Evolutionary conservation across 2,329 filamentous ascomycete species (phyloP), one percentile per base, ranked within the genome.

Genomic region (Ploettnerulaceae sp.): DNA sequence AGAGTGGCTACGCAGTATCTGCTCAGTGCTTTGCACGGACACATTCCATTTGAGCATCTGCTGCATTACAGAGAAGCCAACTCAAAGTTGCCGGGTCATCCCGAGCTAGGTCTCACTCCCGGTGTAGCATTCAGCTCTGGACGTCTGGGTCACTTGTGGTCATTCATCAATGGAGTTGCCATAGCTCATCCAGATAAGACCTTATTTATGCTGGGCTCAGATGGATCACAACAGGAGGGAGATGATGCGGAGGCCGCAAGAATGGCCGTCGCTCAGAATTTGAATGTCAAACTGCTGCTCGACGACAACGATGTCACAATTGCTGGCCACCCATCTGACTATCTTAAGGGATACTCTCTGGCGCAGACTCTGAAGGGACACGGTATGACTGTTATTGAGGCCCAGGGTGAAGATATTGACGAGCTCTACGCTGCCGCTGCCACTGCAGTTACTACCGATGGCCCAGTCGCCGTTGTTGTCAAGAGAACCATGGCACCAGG

Each of bases 231-330:
- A 48, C 66, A 68, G 47, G 66, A 68, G 58, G 66, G 66, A 49
- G 66, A 68, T 26, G 65, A 68, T 26, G 66, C 64, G n/a, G 66
- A 68, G 48, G 65, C 66, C 7, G 66, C 66, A 1, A 60, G 66
- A 2, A 56, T 68, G 48, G 66, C 66, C 1, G 66, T 67, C 2
- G 65, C 64, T 12, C 56, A 61, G 12, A 58, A 62, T 26, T 55
- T 68, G 22, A 67, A 67, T 11, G 59, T 68, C 31, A 68, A 68
- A 58, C 38, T 68, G 9, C 61, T 68, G 43, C 52, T 68, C 37
- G 66, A 68, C 40, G 66, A 68, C 54, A 68, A 68, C 49, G 64
- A 68, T 51, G 66, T 68, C 21, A 68, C 66, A 0, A 68, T 68
- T 47, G 66, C 66, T 2, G 66, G 66, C 7, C 64, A 68, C 34